Conservation (phyloP, 176 grass and related monocot genomes). For the Tuctoria greenei region DNA sequence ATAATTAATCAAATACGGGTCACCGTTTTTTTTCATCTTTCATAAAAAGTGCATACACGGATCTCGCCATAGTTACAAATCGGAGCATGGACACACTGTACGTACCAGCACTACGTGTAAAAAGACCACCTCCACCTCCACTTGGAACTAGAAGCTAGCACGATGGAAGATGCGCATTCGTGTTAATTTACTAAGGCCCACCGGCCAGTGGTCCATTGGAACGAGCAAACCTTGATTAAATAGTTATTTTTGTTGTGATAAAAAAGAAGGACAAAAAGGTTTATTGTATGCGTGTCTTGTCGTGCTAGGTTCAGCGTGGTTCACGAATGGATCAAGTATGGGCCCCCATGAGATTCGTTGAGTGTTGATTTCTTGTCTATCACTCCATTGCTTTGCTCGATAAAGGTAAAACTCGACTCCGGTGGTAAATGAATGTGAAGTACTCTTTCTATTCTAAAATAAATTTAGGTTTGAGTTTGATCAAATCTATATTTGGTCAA, state of each 20-base stretch:
- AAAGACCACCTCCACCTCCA: constrained; percentile 7
- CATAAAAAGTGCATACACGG: neutral
- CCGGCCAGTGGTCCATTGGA: neutral
- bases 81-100: neutral
- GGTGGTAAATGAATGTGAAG: neutral
- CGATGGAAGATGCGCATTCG: neutral
- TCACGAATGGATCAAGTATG: neutral
- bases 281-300: neutral
- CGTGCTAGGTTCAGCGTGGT: neutral
- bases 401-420: neutral
- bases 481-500: no score
- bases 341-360: neutral
- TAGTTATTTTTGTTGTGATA: neutral
- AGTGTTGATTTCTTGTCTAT: neutral
- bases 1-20: no score
- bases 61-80: neutral
- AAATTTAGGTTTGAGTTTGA: no score
- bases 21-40: no score
- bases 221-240: neutral
- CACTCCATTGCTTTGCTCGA: neutral
- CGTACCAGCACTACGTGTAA: neutral
- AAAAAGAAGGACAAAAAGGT: neutral
- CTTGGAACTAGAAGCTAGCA: neutral
- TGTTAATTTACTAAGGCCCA: neutral
- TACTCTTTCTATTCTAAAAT: neutral